Base-by-base conservation (phyloP, 1,284 basidiomycete genomes). In the Trichosporon sp. region DNA sequence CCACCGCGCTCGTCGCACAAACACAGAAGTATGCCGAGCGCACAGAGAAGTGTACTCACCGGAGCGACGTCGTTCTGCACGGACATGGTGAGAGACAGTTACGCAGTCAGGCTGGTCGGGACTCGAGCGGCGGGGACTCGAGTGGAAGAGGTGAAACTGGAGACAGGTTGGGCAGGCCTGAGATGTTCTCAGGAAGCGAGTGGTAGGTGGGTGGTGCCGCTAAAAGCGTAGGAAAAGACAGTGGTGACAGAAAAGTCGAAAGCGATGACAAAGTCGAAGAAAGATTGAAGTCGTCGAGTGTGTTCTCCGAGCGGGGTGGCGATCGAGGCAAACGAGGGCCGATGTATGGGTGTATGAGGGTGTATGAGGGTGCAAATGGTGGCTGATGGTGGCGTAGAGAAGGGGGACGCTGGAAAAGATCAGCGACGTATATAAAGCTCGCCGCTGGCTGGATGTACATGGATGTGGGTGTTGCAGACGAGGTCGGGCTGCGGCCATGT, bases 371-470 rank as follows among this genome's bases (percentile, higher is more conserved):
- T 32, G 56, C 10, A 37, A 37, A 16, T 37, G 59, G 59, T 63
- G 59, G 59, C 59, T 63, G 59, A 63, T 63, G 59, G 59, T 63
- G 59, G 59, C 59, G 59, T 63, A 35, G 59, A 35, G 56, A 35
- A 31, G 16, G 31, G n/a, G 12, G 59, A 16, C 35, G 35, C 35
- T 37, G 59, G 12, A 8, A 8, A 37, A 32, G 59, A 63, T 63
- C 32, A 63, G 32, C 59, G 32, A 16, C 32, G 59, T 35, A 63
- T 63, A 63, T 63, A 63, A 63, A 54, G 14, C 51, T 54, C 16
- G 51, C 51, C 51, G 11, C 51, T 26, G 51, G 16, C n/a, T 26
- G 51, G 14, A 19, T 16, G 16, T 16, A 54, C 19, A 26, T 26
- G 51, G 7, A n/a, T 10, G 19, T 19, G 4, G 48, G 51, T 54